Evolutionary conservation across 495 filamentous ascomycete genomes (phyloP), one percentile per base, ranked within the genome.

Genomic region (Podospora bellae-mahoneyi): DNA sequence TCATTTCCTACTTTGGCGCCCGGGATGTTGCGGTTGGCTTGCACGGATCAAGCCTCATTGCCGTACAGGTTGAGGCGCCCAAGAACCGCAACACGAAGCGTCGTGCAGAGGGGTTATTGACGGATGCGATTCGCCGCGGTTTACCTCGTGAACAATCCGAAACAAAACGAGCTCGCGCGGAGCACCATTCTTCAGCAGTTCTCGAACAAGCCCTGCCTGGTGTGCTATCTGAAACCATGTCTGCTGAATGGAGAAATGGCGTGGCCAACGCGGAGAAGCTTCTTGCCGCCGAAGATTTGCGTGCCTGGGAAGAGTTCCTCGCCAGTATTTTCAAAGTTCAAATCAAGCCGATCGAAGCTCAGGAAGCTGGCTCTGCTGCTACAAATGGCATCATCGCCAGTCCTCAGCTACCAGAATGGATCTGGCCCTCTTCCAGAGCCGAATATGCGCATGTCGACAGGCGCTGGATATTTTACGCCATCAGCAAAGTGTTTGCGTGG

Each of bases 71-170:
- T 26, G 88, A 88, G 72, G 84, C 86, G 3, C 84, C 86, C 0
- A 83, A 86, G 77, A 80, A 69, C 71, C 83, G 78, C n/a, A 80
- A 82, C 13, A 82, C 81, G 32, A 90, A 90, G 76, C 82, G 88
- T 5, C 85, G 87, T 9, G 83, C 87, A 18, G 85, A 88, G 64
- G 90, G 90, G 18, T 80, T 91, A 23, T 76, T 93, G 30, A 88
- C 91, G 27, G 88, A 92, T 72, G 88, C 90, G 0, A 87, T 92
- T 70, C 88, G 90, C 4, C 86, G 87, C n/a, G 83, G 83, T 5
- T 72, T 83, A 13, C 64, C 71, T 18, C 72, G 68, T 67, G 73
- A 74, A 64, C 69, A 70, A 15, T 57, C 59, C 64, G 62, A n/a
- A 18, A 32, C 57, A 64, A 72, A 70, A 20, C 68, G 39, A 18